phyloP scores from a whole-genome alignment of 2,329 filamentous ascomycete genomes.

The Xylariales sp. region DNA sequence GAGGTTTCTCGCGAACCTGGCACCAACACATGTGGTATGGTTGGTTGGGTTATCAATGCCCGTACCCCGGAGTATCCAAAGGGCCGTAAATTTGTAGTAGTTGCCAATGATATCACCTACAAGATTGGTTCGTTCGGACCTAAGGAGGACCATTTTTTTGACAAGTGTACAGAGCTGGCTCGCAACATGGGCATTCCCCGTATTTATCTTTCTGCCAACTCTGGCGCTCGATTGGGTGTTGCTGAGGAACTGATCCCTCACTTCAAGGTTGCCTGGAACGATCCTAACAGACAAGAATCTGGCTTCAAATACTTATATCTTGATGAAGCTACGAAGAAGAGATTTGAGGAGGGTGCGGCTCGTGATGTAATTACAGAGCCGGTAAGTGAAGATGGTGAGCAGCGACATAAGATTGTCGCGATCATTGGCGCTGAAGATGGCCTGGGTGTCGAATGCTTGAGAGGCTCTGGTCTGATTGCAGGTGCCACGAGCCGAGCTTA shows the following conservation, averaged over 20 bases:
- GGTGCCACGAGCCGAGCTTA: constrained; percentile 97
- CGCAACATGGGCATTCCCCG: constrained; percentile 94
- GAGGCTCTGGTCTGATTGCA: constrained; percentile 96
- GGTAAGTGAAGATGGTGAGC: constrained; percentile 86
- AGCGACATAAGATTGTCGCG: constrained; percentile 92
- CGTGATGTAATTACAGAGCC: constrained; percentile 89
- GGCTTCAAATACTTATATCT: constrained; percentile 99
- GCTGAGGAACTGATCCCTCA: constrained; percentile 96
- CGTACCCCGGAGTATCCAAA: constrained; percentile 95
- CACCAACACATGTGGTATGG: constrained; percentile 97
- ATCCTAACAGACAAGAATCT: constrained; percentile 79
- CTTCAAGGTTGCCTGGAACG: constrained; percentile 98
- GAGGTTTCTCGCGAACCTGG: constrained; percentile 96
- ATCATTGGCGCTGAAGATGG: constrained; percentile 94
- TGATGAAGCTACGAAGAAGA: constrained; percentile 84
- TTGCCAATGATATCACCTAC: constrained; percentile 99
- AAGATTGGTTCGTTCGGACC: constrained; percentile 98
- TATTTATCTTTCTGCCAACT: constrained; percentile 98
- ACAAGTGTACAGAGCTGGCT: constrained; percentile 97
- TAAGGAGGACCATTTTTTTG: constrained; percentile 96
- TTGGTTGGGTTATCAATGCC: constrained; percentile 95
- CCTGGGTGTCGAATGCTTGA: constrained; percentile 95
- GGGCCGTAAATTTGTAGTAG: constrained; percentile 91
- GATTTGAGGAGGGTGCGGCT: constrained; percentile 81
- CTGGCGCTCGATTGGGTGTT: constrained; percentile 95